Conservation (phyloP, 1,284 basidiomycete genomes). For the Violaceomyces palustris region DNA sequence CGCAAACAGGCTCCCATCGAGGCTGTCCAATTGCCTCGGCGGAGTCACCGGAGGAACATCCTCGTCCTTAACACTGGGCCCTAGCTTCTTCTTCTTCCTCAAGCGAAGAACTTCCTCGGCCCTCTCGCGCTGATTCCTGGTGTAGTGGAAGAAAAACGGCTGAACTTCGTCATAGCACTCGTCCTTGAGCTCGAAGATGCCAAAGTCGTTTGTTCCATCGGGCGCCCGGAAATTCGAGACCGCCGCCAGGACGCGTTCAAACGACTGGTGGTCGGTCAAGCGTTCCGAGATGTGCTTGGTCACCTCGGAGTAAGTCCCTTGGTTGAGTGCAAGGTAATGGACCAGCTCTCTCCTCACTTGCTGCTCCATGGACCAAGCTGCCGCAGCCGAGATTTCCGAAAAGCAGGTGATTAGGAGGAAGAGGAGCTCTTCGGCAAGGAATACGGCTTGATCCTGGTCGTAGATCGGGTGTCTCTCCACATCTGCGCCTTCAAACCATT, state of each 20-base stretch:
- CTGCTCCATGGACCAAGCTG: slow-evolving; percentile 64
- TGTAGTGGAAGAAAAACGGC: slow-evolving; percentile 94
- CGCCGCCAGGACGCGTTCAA: slow-evolving; percentile 72
- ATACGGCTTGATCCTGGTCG: slow-evolving; percentile 67
- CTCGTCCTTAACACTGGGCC: slow-evolving; percentile 24
- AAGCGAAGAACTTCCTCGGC: slow-evolving; percentile 69
- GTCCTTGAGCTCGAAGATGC: slow-evolving; percentile 80
- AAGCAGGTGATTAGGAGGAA: slow-evolving; percentile 82
- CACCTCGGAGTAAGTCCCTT: slow-evolving; percentile 85
- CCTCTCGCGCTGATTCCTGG: slow-evolving; percentile 87
- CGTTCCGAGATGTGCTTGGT: slow-evolving; percentile 86
- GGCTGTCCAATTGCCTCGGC: slow-evolving; percentile 10
- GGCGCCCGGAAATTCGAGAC: slow-evolving; percentile 81
- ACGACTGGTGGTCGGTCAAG: slow-evolving; percentile 75
- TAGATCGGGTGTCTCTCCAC: slow-evolving; percentile 54
- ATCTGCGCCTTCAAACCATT: slow-evolving; percentile 66
- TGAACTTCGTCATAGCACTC: slow-evolving; percentile 82
- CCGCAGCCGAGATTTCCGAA: slow-evolving; percentile 74
- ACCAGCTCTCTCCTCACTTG: slow-evolving; percentile 79
- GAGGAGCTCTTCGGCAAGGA: slow-evolving; percentile 87
- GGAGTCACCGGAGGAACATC: slow-evolving; percentile 14
- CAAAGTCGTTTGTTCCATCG: slow-evolving; percentile 69
- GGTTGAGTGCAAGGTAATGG: slow-evolving; percentile 81
- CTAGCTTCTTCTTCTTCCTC: slow-evolving; percentile 18
- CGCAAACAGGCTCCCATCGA: slow-evolving; percentile 25